A percentile compares a stretch with the other conserved stretches of the same genome.
phyloP scores from a whole-genome alignment of 768 basidiomycete genomes.

The Tricholomella constricta region DNA sequence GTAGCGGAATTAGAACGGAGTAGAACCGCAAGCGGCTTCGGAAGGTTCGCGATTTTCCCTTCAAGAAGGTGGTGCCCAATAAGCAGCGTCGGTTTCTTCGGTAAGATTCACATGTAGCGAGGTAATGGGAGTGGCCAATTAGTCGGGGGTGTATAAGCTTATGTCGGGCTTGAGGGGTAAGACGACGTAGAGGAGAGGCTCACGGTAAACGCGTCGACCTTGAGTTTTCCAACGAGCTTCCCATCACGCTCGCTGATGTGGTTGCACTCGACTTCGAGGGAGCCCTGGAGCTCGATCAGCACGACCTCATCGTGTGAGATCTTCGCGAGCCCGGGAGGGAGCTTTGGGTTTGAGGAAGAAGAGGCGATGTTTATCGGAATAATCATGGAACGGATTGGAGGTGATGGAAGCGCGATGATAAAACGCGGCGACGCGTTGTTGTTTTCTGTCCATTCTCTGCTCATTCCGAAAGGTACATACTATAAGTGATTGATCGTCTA shows the following conservation, averaged over 20 bases:
- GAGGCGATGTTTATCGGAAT: conserved; percentile 57
- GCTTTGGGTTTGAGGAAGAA: conserved; percentile 39
- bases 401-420: not conserved
- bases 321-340: conserved; percentile 66
- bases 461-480: not conserved
- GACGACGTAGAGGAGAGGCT: conserved; percentile 19
- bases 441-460: not conserved
- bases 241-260: conserved; percentile 57
- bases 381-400: conserved; percentile 48
- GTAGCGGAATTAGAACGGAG: conserved; percentile 37
- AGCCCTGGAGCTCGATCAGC: conserved; percentile 87
- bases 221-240: conserved; percentile 77
- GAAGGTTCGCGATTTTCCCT: conserved; percentile 73
- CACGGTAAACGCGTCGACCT: conserved; percentile 60
- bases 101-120: conserved; percentile 2
- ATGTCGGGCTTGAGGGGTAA: not conserved
- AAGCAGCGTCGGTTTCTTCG: conserved; percentile 78
- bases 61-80: conserved; percentile 93
- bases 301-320: conserved; percentile 81
- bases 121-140: not conserved
- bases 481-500: not conserved
- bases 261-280: conserved; percentile 65
- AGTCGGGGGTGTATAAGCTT: conserved; percentile 10
- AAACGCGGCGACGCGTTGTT: conserved; percentile 21
- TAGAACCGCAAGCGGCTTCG: conserved; percentile 84